phyloP scores from a whole-genome alignment of 169 alveolate species.

The Plasmodium inui region DNA sequence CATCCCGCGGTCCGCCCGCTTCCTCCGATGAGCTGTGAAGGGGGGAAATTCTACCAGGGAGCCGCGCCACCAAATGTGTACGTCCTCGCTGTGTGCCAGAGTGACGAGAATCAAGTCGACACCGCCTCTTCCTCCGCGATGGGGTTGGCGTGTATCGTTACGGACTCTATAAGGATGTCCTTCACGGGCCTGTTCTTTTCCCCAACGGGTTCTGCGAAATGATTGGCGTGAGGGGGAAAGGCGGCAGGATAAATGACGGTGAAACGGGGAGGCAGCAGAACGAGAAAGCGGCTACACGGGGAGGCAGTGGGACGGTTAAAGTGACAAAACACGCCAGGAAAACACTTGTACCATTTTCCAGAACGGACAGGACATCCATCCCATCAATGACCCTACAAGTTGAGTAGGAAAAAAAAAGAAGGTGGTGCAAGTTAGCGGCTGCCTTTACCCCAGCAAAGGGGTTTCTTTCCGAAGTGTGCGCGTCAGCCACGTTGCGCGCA shows the following conservation, averaged over 20 bases:
- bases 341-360: slow-evolving; percentile 86
- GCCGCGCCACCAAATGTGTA: background rate
- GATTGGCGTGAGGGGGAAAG: background rate
- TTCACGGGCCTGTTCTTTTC: slow-evolving; percentile 86
- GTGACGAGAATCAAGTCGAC: background rate
- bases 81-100: background rate
- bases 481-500: background rate
- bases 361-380: slow-evolving; percentile 90
- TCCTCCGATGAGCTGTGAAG: background rate
- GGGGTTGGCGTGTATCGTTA: slow-evolving; percentile 92
- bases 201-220: slow-evolving; percentile 85
- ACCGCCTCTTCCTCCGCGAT: slow-evolving; percentile 89
- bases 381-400: slow-evolving; percentile 91
- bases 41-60: background rate
- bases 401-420: background rate
- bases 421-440: background rate
- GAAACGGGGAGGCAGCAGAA: too few species aligned
- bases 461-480: background rate
- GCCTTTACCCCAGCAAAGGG: background rate
- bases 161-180: slow-evolving; percentile 84
- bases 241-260: background rate
- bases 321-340: background rate
- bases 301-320: background rate
- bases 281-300: too few species aligned
- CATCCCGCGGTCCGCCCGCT: background rate